Evolutionary conservation across 2,329 filamentous ascomycete species (phyloP).

Genomic region (Xylaria sp.): DNA sequence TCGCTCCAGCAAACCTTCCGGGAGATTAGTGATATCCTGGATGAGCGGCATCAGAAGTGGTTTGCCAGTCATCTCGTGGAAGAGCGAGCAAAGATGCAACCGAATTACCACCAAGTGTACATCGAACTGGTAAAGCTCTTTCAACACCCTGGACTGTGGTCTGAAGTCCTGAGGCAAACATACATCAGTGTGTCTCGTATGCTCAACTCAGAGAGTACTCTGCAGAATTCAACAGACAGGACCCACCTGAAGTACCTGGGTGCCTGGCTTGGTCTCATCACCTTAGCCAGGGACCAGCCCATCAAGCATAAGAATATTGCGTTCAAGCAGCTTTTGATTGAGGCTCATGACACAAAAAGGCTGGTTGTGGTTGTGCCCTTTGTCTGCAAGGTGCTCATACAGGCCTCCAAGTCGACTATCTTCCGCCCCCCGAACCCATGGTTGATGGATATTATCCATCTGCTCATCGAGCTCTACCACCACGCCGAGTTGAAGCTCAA

Average conservation of each 20-base stretch:
- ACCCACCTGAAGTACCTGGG: slow-evolving; percentile 91
- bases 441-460: slow-evolving; percentile 92
- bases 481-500: slow-evolving; percentile 93
- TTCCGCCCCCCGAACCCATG: slow-evolving; percentile 96
- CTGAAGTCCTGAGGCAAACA: slow-evolving; percentile 89
- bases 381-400: slow-evolving; percentile 91
- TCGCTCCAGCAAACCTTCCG: slow-evolving; percentile 84
- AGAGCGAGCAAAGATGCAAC: slow-evolving; percentile 94
- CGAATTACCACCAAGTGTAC: slow-evolving; percentile 94
- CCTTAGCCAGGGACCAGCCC: slow-evolving; percentile 89
- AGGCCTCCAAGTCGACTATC: slow-evolving; percentile 81
- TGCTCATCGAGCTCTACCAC: slow-evolving; percentile 92
- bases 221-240: slow-evolving; percentile 83
- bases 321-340: slow-evolving; percentile 92
- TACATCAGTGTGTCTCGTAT: slow-evolving; percentile 84
- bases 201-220: slow-evolving; percentile 85
- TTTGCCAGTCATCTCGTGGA: slow-evolving; percentile 95
- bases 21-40: slow-evolving; percentile 78
- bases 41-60: slow-evolving; percentile 88
- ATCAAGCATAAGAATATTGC: slow-evolving; percentile 97
- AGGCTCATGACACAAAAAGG: slow-evolving; percentile 90
- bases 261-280: slow-evolving; percentile 90
- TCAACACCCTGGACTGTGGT: slow-evolving; percentile 76
- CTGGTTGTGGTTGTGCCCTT: slow-evolving; percentile 94
- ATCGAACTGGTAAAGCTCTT: slow-evolving; percentile 86